Evolutionary conservation across 1,284 basidiomycete genomes (phyloP).

Genomic region (Tylopilus orsonianus): DNA sequence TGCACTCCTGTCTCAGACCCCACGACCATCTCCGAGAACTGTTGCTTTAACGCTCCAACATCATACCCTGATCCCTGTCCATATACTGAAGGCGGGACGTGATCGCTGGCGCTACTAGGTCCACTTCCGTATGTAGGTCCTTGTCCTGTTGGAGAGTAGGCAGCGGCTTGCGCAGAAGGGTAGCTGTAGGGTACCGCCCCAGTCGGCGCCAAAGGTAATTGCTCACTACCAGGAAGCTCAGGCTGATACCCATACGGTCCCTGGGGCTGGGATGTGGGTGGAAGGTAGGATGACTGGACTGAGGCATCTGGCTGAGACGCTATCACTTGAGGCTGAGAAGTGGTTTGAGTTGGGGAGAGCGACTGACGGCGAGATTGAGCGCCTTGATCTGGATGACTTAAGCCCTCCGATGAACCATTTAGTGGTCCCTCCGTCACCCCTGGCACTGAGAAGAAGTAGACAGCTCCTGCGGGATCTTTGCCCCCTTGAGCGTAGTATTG

Average conservation of each 20-base stretch:
- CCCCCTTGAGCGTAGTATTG: constrained; percentile 78
- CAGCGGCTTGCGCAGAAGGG: constrained; percentile 11
- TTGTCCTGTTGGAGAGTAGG: constrained; percentile 16
- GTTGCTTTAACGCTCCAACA: constrained; percentile 28
- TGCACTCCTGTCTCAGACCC: constrained; percentile 23
- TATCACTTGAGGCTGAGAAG: constrained; percentile 20
- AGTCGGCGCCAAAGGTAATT: constrained; percentile 7
- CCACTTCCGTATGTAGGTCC: constrained; percentile 22
- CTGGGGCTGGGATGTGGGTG: constrained; percentile 17
- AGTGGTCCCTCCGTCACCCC: constrained; percentile 52
- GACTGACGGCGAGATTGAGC: constrained; percentile 21
- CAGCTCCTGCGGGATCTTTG: constrained; percentile 62
- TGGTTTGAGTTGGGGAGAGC: constrained; percentile 16
- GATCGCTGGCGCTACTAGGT: constrained; percentile 25
- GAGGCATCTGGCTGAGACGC: constrained; percentile 13
- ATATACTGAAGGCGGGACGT: constrained; percentile 18
- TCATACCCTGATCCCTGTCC: constrained; percentile 24
- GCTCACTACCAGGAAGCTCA: constrained; percentile 8
- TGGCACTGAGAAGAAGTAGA: constrained; percentile 75
- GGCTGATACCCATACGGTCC: constrained; percentile 24
- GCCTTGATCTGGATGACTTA: constrained; percentile 10
- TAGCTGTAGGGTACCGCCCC: constrained; percentile 21
- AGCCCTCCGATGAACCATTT: constrained; percentile 8
- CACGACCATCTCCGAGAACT: constrained; percentile 35
- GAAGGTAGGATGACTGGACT: constrained; percentile 20